Evolutionary conservation across 768 basidiomycete genomes (phyloP).

Genomic region (Panaeolus papilionaceus): DNA sequence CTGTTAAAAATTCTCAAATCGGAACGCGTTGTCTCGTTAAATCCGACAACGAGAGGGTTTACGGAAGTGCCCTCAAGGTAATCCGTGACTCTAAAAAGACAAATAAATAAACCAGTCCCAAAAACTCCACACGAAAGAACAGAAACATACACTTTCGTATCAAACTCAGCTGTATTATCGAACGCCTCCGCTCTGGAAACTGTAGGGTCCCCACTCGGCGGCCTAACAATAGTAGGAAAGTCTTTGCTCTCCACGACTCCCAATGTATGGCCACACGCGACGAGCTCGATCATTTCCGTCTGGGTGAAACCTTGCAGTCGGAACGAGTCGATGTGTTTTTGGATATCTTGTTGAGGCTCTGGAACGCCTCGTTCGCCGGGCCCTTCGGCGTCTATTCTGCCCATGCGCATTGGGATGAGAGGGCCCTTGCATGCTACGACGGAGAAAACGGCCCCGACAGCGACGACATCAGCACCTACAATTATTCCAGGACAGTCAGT

Average conservation of each 20-base stretch:
- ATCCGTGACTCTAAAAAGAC: constrained; percentile 35
- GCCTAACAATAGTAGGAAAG: constrained; percentile 38
- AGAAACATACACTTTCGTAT: constrained; percentile 36
- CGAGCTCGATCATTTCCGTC: constrained; percentile 45
- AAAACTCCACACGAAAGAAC: not conserved
- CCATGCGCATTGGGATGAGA: constrained; percentile 42
- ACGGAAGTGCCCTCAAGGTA: constrained; percentile 43
- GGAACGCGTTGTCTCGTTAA: constrained; percentile 40
- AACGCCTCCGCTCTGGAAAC: constrained; percentile 33
- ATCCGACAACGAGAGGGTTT: constrained; percentile 40
- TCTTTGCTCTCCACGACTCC: constrained; percentile 44
- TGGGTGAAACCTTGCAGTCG: constrained; percentile 39
- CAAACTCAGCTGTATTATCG: constrained; percentile 39
- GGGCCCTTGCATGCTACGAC: constrained; percentile 45
- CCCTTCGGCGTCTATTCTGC: constrained; percentile 42
- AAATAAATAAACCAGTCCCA: not conserved
- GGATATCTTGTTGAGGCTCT: constrained; percentile 38
- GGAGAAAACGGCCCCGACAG: constrained; percentile 40
- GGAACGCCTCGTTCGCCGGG: constrained; percentile 44
- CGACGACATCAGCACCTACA: constrained; percentile 45
- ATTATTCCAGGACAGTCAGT: not conserved
- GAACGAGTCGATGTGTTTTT: constrained; percentile 39
- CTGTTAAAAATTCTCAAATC: constrained; percentile 41
- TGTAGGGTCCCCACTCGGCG: constrained; percentile 27
- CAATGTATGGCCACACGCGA: constrained; percentile 48